phyloP scores from a whole-genome alignment of 345 rosid genomes.

The Lumnitzera littorea region DNA sequence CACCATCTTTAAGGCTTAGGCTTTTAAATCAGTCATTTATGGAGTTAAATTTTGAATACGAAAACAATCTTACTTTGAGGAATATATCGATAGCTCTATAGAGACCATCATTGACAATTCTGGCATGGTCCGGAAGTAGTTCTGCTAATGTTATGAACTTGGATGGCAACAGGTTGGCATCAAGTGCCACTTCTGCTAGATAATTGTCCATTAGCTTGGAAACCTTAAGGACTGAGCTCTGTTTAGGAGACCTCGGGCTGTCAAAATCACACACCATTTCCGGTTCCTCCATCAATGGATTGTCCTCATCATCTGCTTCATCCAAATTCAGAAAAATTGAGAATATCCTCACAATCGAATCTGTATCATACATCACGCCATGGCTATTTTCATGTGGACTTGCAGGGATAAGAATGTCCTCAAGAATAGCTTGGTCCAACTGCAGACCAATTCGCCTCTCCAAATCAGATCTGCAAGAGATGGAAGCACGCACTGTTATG shows the following conservation, averaged over 20 bases:
- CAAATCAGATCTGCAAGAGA: slow-evolving; percentile 69
- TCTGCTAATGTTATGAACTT: slow-evolving; percentile 81
- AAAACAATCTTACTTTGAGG: slow-evolving; percentile 49
- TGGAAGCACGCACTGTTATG: slow-evolving; percentile 47
- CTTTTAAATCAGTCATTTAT: too few relatives aligned
- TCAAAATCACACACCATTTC: slow-evolving; percentile 82
- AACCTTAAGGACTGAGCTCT: slow-evolving; percentile 84
- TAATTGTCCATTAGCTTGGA: slow-evolving; percentile 78
- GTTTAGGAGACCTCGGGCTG: slow-evolving; percentile 81
- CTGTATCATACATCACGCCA: slow-evolving; percentile 60
- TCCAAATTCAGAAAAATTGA: slow-evolving; percentile 76
- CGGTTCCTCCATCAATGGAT: slow-evolving; percentile 52
- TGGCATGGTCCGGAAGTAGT: slow-evolving; percentile 88
- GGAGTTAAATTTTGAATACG: neutral
- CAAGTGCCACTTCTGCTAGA: slow-evolving; percentile 88
- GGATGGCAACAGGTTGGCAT: slow-evolving; percentile 58
- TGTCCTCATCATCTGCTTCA: slow-evolving; percentile 56
- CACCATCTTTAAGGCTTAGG: too few relatives aligned
- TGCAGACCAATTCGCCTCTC: slow-evolving; percentile 91
- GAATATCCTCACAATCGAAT: slow-evolving; percentile 74
- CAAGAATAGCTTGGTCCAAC: slow-evolving; percentile 88
- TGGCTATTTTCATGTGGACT: slow-evolving; percentile 48
- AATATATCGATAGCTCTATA: slow-evolving; percentile 88
- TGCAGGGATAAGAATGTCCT: slow-evolving; percentile 71
- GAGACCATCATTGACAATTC: slow-evolving; percentile 69